These are phyloP conservation scores for Saksenaea oblongispora DNA, from an alignment of 371 early-diverging fungal genomes.

Conservation along the genomic window DNA sequence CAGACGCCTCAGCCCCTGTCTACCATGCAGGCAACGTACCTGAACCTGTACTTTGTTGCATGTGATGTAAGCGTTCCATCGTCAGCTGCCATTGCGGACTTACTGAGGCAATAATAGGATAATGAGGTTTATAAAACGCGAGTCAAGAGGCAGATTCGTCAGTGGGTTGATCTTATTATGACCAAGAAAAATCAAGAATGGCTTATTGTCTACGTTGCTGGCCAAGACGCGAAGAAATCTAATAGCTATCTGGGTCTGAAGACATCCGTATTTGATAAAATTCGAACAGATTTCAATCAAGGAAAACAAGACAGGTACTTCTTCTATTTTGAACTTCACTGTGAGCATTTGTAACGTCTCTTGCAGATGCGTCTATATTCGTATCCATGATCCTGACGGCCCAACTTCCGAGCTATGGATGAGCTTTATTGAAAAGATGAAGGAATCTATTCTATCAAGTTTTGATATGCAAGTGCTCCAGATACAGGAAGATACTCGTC, in stretches of 20 bases:
- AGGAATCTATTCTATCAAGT: slow-evolving; percentile 77
- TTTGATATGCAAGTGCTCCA: slow-evolving; percentile 80
- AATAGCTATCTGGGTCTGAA: slow-evolving; percentile 70
- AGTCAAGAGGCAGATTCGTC: slow-evolving; percentile 74
- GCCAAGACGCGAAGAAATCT: slow-evolving; percentile 61
- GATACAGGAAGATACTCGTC: slow-evolving; percentile 86
- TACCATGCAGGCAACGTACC: slow-evolving; percentile 63
- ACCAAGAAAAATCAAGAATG: slow-evolving; percentile 90
- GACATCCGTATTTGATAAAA: slow-evolving; percentile 79
- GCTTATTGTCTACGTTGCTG: slow-evolving; percentile 85
- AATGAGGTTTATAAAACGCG: slow-evolving; percentile 79
- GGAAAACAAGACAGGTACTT: slow-evolving; percentile 71
- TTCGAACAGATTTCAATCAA: slow-evolving; percentile 84
- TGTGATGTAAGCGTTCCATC: slow-evolving; percentile 64
- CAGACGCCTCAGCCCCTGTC: slow-evolving; percentile 58
- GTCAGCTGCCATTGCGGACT: neutral
- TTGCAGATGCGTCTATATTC: slow-evolving; percentile 60
- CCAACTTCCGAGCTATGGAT: slow-evolving; percentile 79
- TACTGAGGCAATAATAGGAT: slow-evolving; percentile 54
- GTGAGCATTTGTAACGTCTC: neutral
- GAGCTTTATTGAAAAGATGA: slow-evolving; percentile 73
- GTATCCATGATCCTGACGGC: slow-evolving; percentile 60
- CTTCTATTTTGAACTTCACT: neutral
- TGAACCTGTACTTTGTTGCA: slow-evolving; percentile 82
- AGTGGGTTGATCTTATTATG: slow-evolving; percentile 79